Conservation (phyloP, 805 yeast genomes). For the Ascoidea rubescens region DNA sequence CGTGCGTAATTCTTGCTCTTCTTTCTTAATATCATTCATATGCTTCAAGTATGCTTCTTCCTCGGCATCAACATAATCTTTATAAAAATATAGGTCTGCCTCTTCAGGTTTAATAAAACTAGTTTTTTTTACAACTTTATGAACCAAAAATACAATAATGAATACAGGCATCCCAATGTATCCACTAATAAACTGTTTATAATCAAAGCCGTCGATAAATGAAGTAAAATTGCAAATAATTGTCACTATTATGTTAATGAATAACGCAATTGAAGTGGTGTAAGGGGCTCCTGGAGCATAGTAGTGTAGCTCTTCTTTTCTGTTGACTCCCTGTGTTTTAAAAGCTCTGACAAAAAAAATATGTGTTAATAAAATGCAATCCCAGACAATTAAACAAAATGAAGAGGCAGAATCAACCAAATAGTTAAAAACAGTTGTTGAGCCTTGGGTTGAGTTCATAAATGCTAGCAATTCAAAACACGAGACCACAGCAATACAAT, state of each 20-base stretch:
- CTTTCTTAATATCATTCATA: neutral
- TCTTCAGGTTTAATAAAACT: constrained; percentile 19
- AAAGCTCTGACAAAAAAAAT: constrained; percentile 30
- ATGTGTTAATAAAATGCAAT: constrained; percentile 31
- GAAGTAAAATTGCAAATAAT: constrained; percentile 30
- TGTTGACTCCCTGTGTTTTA: constrained; percentile 26
- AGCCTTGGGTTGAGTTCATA: constrained; percentile 26
- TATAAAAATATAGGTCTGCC: constrained; percentile 27
- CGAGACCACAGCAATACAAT: constrained; percentile 24
- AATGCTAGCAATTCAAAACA: constrained; percentile 26
- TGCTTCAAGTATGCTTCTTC: constrained; percentile 16
- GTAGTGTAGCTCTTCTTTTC: constrained; percentile 26
- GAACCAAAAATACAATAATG: constrained; percentile 22
- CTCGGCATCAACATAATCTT: constrained; percentile 30
- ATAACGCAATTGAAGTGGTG: constrained; percentile 26
- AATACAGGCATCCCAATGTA: constrained; percentile 18
- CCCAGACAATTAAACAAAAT: constrained; percentile 32
- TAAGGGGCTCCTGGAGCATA: constrained; percentile 29
- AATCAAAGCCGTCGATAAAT: constrained; percentile 26
- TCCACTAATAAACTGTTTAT: constrained; percentile 28
- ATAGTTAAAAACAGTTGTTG: constrained; percentile 25
- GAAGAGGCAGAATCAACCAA: constrained; percentile 31
- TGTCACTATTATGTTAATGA: constrained; percentile 21
- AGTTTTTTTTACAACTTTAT: constrained; percentile 25
- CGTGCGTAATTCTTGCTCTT: no score